Evolutionary conservation across 2,329 filamentous ascomycete species (phyloP).

Genomic region (Aureobasidium sp.): DNA sequence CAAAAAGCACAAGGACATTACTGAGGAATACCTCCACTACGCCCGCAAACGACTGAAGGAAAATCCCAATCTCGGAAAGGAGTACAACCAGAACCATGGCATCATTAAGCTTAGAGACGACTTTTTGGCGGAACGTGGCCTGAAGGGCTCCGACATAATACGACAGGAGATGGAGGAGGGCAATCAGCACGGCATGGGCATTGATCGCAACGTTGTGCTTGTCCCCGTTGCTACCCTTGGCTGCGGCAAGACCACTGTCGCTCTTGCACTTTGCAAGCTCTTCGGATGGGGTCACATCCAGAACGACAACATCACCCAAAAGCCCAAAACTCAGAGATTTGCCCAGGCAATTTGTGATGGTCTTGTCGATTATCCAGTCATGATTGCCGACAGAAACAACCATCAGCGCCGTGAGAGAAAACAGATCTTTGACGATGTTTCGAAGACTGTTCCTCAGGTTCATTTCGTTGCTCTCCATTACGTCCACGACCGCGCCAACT

Average conservation of each 20-base stretch:
- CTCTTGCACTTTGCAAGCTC: constrained; percentile 69
- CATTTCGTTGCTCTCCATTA: constrained; percentile 83
- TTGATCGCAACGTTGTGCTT: constrained; percentile 66
- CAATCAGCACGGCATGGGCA: constrained; percentile 45
- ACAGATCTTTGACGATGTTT: constrained; percentile 77
- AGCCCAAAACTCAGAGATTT: constrained; percentile 70
- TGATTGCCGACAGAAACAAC: constrained; percentile 92
- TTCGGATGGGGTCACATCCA: constrained; percentile 92
- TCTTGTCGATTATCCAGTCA: constrained; percentile 60
- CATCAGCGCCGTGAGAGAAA: constrained; percentile 80
- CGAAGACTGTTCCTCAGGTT: constrained; percentile 53
- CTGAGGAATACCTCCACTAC: constrained; percentile 81
- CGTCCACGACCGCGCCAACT: constrained; percentile 62
- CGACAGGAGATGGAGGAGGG: constrained; percentile 58
- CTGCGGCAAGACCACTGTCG: constrained; percentile 93
- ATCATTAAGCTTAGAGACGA: constrained; percentile 88
- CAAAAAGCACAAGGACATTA: constrained; percentile 85
- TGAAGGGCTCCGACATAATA: constrained; percentile 86
- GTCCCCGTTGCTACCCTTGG: constrained; percentile 89
- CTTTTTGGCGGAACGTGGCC: constrained; percentile 73
- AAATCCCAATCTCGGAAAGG: constrained; percentile 59
- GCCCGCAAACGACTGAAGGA: constrained; percentile 65
- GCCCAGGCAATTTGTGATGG: constrained; percentile 60
- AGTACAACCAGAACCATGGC: constrained; percentile 82
- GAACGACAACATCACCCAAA: constrained; percentile 89